A percentile compares a stretch with the other conserved stretches of the same genome.
These are phyloP conservation scores for Sclerotinia spermophila DNA, from an alignment of 2,329 filamentous ascomycete species.

Conservation along the genomic window DNA sequence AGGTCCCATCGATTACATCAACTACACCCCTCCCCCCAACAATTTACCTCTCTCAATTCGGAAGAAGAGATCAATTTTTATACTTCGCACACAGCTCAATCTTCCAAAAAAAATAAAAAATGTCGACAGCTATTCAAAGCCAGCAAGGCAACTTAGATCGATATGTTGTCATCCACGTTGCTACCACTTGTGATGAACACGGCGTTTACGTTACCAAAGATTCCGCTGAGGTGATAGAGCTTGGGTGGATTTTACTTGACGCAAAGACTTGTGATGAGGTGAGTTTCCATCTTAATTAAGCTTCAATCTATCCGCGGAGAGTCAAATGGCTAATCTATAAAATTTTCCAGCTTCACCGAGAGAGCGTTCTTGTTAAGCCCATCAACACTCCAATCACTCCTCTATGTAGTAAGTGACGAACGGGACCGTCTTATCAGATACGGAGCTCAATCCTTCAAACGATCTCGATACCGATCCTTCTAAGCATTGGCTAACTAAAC, in stretches of 20 bases:
- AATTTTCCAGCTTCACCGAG: slow-evolving; percentile 72
- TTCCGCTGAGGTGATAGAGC: slow-evolving; percentile 97
- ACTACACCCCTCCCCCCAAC: slow-evolving; percentile 46
- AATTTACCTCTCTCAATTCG: slow-evolving; percentile 49
- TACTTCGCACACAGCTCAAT: slow-evolving; percentile 49
- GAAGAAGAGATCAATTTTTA: background rate
- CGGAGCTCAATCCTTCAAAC: background rate
- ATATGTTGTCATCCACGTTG: slow-evolving; percentile 97
- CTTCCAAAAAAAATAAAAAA: slow-evolving; percentile 59
- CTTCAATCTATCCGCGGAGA: background rate
- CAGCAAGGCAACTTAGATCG: slow-evolving; percentile 77
- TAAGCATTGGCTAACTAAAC: slow-evolving; percentile 26
- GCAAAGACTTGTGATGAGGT: slow-evolving; percentile 92
- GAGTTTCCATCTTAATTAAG: slow-evolving; percentile 38
- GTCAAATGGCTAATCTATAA: slow-evolving; percentile 26
- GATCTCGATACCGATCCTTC: background rate
- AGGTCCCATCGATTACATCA: slow-evolving; percentile 17
- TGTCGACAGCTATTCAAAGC: slow-evolving; percentile 48
- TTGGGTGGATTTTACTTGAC: slow-evolving; percentile 95
- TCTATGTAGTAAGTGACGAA: slow-evolving; percentile 81
- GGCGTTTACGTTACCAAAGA: slow-evolving; percentile 99
- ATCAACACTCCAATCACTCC: slow-evolving; percentile 98
- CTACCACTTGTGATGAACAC: slow-evolving; percentile 98
- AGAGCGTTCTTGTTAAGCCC: slow-evolving; percentile 95
- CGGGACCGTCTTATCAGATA: background rate